Evolutionary conservation across 805 yeast species (phyloP).

Genomic region (Zygoascus flipseniorum): DNA sequence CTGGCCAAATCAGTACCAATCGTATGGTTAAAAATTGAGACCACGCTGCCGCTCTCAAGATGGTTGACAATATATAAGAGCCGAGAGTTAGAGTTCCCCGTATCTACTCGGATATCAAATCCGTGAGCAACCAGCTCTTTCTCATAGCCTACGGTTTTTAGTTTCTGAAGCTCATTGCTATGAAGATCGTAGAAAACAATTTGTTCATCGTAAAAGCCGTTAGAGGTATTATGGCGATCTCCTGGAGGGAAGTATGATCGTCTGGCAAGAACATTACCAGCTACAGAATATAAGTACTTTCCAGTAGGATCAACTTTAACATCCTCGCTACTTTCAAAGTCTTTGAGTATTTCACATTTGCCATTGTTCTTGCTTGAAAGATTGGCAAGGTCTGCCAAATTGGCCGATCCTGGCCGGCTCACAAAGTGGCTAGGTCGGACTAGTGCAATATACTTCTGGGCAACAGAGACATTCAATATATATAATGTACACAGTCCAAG

Average conservation of each 20-base stretch:
- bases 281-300: neutral
- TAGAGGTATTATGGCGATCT: neutral
- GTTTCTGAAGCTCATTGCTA: neutral
- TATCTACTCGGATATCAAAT: neutral
- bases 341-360: neutral
- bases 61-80: constrained; percentile 5
- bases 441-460: neutral
- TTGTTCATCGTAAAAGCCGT: neutral
- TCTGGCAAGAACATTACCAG: neutral
- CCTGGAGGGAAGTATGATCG: neutral
- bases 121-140: neutral
- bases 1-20: constrained; percentile 1
- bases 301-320: neutral
- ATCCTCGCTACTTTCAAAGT: neutral
- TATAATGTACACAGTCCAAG: neutral
- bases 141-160: neutral
- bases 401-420: neutral
- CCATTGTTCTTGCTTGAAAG: neutral
- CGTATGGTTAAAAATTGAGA: constrained; percentile 3
- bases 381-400: neutral
- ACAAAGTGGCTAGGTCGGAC: neutral
- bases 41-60: constrained; percentile 1
- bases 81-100: neutral
- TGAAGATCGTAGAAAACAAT: neutral
- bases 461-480: neutral